Evolutionary conservation across 2,329 filamentous ascomycete species (phyloP).

Genomic region (Pyrenophora graminea): DNA sequence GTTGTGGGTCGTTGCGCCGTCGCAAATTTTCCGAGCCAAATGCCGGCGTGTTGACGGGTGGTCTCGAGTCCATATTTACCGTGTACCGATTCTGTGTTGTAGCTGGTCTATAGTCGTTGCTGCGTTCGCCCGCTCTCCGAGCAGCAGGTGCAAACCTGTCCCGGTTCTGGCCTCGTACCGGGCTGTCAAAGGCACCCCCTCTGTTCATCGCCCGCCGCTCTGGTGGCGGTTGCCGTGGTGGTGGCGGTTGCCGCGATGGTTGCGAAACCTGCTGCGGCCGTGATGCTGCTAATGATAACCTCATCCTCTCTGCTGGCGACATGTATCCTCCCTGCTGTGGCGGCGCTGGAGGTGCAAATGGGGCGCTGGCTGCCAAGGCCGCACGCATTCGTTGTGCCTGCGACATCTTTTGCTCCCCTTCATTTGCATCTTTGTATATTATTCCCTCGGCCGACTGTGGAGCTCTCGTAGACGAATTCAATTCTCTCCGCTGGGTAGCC

Average conservation of each 20-base stretch:
- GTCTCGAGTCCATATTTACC: conserved; percentile 40
- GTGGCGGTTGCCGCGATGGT: conserved; percentile 16
- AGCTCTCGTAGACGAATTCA: conserved; percentile 41
- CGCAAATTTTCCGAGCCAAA: conserved; percentile 34
- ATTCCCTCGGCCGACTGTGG: conserved; percentile 37
- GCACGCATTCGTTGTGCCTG: conserved; percentile 38
- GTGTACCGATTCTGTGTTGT: conserved; percentile 26
- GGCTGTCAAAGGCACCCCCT: conserved; percentile 19
- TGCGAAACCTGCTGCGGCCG: conserved; percentile 11
- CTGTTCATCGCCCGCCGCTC: conserved; percentile 22
- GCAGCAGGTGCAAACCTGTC: conserved; percentile 19
- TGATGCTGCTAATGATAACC: conserved; percentile 13
- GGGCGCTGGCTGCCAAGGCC: conserved; percentile 25
- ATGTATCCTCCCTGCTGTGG: conserved; percentile 20
- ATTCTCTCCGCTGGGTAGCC: conserved; percentile 34
- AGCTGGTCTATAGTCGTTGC: conserved; percentile 7
- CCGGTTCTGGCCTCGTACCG: conserved; percentile 24
- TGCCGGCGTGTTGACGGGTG: conserved; percentile 30
- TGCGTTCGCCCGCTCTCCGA: conserved; percentile 8
- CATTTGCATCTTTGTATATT: conserved; percentile 31
- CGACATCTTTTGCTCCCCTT: conserved; percentile 24
- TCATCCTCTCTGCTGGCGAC: conserved; percentile 26
- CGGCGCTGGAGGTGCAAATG: conserved; percentile 11
- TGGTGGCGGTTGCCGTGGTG: conserved; percentile 16
- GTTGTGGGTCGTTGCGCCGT: conserved; percentile 30